These are phyloP conservation scores for Ophiostoma australiae DNA, from an alignment of 2,329 filamentous ascomycete genomes.

Conservation along the genomic window DNA sequence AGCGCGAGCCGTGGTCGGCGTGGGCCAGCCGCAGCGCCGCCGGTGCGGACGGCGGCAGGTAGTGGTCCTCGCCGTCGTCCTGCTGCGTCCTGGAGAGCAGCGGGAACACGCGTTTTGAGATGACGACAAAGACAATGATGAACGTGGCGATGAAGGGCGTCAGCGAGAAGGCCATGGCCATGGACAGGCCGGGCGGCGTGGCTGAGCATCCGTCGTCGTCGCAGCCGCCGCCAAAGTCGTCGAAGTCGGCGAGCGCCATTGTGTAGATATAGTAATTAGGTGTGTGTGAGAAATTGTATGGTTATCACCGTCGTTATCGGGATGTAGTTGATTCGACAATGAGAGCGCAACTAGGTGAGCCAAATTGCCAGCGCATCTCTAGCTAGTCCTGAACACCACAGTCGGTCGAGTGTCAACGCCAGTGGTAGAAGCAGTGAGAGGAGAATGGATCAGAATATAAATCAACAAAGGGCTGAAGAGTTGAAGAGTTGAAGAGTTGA, in stretches of 20 bases:
- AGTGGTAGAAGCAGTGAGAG: too few species aligned
- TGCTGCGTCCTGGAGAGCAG: conserved; percentile 56
- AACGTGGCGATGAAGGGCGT: conserved; percentile 70
- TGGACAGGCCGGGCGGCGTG: conserved; percentile 40
- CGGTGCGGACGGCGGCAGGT: conserved; percentile 59
- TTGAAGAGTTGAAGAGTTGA: background rate
- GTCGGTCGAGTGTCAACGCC: background rate
- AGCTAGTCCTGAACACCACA: background rate
- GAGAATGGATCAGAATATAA: too few species aligned
- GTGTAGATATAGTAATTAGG: background rate
- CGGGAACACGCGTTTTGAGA: conserved; percentile 66
- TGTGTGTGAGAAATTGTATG: background rate
- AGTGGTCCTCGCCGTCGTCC: conserved; percentile 56
- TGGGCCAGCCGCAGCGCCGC: conserved; percentile 54
- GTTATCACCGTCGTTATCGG: conserved; percentile 5
- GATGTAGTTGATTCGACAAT: background rate
- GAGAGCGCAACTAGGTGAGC: background rate
- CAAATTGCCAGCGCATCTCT: background rate
- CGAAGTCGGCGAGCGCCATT: conserved; percentile 20
- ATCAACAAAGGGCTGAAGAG: too few species aligned
- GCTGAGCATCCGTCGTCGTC: conserved; percentile 54
- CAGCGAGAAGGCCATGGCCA: conserved; percentile 48
- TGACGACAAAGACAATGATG: conserved; percentile 54
- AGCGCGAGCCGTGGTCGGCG: conserved; percentile 53
- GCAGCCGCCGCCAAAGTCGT: conserved; percentile 42